Conservation (phyloP, 2,329 filamentous ascomycete genomes). For the Fusarium ramigenum region DNA sequence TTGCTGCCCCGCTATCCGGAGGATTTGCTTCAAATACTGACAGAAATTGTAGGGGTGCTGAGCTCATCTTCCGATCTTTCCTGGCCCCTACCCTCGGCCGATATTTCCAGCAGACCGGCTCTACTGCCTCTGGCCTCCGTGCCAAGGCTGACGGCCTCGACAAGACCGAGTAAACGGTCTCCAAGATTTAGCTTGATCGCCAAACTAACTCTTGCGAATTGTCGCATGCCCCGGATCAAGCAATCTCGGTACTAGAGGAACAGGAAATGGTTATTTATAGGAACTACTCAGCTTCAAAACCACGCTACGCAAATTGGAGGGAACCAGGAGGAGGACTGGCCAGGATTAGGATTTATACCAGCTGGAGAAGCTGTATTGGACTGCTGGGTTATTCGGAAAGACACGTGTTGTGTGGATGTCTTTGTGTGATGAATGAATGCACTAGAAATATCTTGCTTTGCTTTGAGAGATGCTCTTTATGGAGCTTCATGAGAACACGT, state of each 20-base stretch:
- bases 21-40: conserved; percentile 27
- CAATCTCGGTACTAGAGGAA: conserved; percentile 32
- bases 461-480: conserved; percentile 41
- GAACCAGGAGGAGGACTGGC: conserved; percentile 23
- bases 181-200: conserved; percentile 37
- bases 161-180: conserved; percentile 68
- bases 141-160: conserved; percentile 84
- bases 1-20: conserved; percentile 3
- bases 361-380: conserved; percentile 16
- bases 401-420: conserved; percentile 32
- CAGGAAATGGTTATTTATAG: conserved; percentile 17
- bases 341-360: conserved; percentile 2
- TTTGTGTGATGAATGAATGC: conserved; percentile 38
- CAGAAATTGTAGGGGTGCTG: conserved; percentile 76
- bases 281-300: conserved; percentile 21
- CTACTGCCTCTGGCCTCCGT: conserved; percentile 86
- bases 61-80: conserved; percentile 97
- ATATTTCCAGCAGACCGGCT: conserved; percentile 80
- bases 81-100: conserved; percentile 89
- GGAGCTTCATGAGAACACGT: conserved; percentile 42
- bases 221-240: conserved; percentile 37
- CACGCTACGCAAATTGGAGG: conserved; percentile 6
- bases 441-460: conserved; percentile 27
- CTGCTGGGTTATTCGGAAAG: conserved; percentile 15
- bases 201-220: conserved; percentile 38